Evolutionary conservation across 768 basidiomycete genomes (phyloP), one percentile per base, ranked within the genome.

Genomic region (Leccinum fibrillosum): DNA sequence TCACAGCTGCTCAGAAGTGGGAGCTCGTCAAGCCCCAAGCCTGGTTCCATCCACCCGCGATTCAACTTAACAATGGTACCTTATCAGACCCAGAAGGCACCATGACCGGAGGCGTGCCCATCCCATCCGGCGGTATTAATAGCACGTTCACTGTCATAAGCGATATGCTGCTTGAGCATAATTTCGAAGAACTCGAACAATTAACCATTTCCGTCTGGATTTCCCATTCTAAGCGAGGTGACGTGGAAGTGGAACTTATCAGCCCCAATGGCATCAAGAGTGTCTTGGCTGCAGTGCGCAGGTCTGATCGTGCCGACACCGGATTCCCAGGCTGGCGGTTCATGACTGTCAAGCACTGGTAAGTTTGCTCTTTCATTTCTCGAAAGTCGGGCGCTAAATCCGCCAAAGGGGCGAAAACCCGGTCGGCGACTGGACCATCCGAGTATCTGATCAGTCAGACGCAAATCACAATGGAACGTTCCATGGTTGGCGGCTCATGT

Each of bases 281-380:
- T 69, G 78, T 98, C 13, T 74, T 99, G 42, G 95, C 89, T 21
- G 84, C 85, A 19, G 80, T 78, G 56, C 83, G 97, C 60, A 66
- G 77, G 34, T 77, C 78, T 12, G 97, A 99, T 69, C 70, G 70
- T 37, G 86, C 82, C 17, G 71, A 66, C 5, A 80, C 78, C 9
- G 96, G 97, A 9, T 96, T 82, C 71, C 84, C 84, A n/a, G 95
- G 92, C 1, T 99, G 97, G 97, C 88, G 82, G n/a, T 99, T 99
- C 71, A 98, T 98, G 94, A 85, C 86, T 32, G 83, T 98, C 56
- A 99, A 99, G 74, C 97, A 99, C 68, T 99, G 97, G 96, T 95
- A 57, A 23, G 73, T 54, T 54, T 9, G 32, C 39, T 57, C 35
- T 62, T 23, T 19, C 11, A 12, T 44, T 11, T 57, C 50, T 19